Percentiles rank a stretch among this genome's conserved stretches.
These are phyloP conservation scores for Sarocladiaceae sp. DNA, from an alignment of 2,329 filamentous ascomycete species.

Conservation along the genomic window DNA sequence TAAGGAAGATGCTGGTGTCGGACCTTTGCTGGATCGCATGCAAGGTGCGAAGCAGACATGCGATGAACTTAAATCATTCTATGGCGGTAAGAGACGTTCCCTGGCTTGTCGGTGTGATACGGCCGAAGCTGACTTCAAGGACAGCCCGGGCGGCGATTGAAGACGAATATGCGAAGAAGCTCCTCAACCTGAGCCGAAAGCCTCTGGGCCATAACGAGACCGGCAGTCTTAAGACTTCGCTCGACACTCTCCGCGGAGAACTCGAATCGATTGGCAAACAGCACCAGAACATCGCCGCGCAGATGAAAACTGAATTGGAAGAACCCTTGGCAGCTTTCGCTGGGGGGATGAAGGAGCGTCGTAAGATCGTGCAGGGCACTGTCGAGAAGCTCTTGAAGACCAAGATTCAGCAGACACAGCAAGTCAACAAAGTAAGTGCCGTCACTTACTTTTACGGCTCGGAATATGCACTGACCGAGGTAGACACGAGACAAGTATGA, in stretches of 20 bases:
- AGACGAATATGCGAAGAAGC: conserved; percentile 91
- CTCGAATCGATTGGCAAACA: conserved; percentile 92
- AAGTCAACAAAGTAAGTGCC: conserved; percentile 82
- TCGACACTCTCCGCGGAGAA: conserved; percentile 85
- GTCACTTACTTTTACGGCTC: neutral
- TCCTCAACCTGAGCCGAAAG: conserved; percentile 82
- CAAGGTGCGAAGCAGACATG: conserved; percentile 88
- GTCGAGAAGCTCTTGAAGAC: conserved; percentile 92
- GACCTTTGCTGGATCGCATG: conserved; percentile 90
- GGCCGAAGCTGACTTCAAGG: too few species aligned
- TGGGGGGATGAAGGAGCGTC: conserved; percentile 90
- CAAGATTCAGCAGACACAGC: conserved; percentile 86
- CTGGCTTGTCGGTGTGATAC: too few species aligned
- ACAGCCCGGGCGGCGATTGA: conserved; percentile 86
- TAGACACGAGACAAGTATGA: conserved; percentile 90
- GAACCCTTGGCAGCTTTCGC: conserved; percentile 89
- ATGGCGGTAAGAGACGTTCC: conserved; percentile 72
- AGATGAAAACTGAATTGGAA: conserved; percentile 96
- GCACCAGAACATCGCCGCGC: conserved; percentile 80
- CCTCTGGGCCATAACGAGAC: conserved; percentile 82
- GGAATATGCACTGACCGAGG: conserved; percentile 5
- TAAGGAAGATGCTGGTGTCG: conserved; percentile 95
- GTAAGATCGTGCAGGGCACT: conserved; percentile 92
- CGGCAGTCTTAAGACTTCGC: conserved; percentile 75
- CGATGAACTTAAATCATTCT: conserved; percentile 91